Conservation (phyloP, 2,329 filamentous ascomycete genomes). For the Claviceps fusiformis region DNA sequence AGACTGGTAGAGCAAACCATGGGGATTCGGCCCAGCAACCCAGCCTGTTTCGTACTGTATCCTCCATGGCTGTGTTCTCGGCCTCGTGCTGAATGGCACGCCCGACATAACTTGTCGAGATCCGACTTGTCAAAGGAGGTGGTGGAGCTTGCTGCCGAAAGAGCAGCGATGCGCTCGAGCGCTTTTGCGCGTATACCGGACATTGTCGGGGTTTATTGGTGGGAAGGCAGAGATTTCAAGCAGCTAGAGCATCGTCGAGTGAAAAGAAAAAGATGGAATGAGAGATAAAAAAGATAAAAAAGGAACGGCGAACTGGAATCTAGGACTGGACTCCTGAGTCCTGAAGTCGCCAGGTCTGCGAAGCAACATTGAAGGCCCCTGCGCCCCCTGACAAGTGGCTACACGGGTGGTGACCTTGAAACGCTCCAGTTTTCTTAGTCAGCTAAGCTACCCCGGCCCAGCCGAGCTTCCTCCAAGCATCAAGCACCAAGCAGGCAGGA, state of each 20-base stretch:
- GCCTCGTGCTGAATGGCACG: slow-evolving; percentile 33
- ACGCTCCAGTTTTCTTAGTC: slow-evolving; percentile 22
- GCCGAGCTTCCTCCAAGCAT: background rate
- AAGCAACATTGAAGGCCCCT: background rate
- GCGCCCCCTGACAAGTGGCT: background rate
- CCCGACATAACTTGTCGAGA: slow-evolving; percentile 47
- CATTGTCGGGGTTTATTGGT: slow-evolving; percentile 25
- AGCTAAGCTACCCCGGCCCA: slow-evolving; percentile 15
- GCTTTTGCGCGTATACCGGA: slow-evolving; percentile 48
- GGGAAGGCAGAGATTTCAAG: background rate
- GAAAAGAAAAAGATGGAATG: too few relatives aligned
- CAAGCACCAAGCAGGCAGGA: background rate
- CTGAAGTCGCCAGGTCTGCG: slow-evolving; percentile 1
- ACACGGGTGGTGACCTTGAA: background rate
- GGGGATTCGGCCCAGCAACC: slow-evolving; percentile 38
- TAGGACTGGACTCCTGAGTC: background rate
- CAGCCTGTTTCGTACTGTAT: slow-evolving; percentile 20
- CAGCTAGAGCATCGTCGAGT: background rate
- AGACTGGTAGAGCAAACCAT: slow-evolving; percentile 35
- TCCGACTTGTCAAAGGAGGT: slow-evolving; percentile 48
- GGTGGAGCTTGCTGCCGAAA: slow-evolving; percentile 42
- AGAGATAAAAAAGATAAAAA: background rate
- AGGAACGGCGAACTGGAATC: background rate
- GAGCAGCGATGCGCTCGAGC: slow-evolving; percentile 50
- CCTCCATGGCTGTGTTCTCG: slow-evolving; percentile 36